Conservation (phyloP, 805 yeast genomes). For the Candida railenensis region DNA sequence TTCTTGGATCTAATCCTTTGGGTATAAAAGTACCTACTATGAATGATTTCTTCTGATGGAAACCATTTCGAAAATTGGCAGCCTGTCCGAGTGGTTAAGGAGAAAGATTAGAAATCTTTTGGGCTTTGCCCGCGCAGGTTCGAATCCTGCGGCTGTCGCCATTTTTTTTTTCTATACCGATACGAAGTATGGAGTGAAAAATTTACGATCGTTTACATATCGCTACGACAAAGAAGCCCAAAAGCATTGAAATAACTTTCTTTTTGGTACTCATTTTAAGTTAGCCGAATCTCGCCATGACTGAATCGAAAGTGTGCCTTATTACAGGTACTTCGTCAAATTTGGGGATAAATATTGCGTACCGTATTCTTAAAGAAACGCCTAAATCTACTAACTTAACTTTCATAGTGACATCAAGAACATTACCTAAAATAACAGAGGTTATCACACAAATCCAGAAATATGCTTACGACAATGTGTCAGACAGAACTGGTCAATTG, state of each 20-base stretch:
- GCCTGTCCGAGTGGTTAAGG: conserved; percentile 40
- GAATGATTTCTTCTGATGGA: too few species aligned
- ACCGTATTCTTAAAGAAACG: conserved; percentile 64
- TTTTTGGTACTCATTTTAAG: not conserved
- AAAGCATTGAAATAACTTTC: not conserved
- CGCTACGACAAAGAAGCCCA: not conserved
- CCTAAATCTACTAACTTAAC: conserved; percentile 61
- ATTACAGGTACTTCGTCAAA: conserved; percentile 53
- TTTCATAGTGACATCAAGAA: conserved; percentile 84
- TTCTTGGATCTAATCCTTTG: too few species aligned
- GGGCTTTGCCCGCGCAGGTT: conserved; percentile 68
- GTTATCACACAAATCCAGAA: conserved; percentile 59
- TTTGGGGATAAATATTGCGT: conserved; percentile 83
- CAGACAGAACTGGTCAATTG: conserved; percentile 51
- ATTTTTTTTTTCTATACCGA: conserved; percentile 19
- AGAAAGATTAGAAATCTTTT: conserved; percentile 43
- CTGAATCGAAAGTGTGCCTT: conserved; percentile 32
- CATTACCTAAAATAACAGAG: conserved; percentile 79
- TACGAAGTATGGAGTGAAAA: not conserved
- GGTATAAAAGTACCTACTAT: too few species aligned
- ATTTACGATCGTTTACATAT: conserved; percentile 1
- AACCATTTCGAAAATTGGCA: conserved; percentile 1
- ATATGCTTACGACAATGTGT: conserved; percentile 25
- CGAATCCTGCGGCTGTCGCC: conserved; percentile 63
- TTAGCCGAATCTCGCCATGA: not conserved